phyloP scores from a whole-genome alignment of 2,329 filamentous ascomycete species.

The Penicillium glabrum region DNA sequence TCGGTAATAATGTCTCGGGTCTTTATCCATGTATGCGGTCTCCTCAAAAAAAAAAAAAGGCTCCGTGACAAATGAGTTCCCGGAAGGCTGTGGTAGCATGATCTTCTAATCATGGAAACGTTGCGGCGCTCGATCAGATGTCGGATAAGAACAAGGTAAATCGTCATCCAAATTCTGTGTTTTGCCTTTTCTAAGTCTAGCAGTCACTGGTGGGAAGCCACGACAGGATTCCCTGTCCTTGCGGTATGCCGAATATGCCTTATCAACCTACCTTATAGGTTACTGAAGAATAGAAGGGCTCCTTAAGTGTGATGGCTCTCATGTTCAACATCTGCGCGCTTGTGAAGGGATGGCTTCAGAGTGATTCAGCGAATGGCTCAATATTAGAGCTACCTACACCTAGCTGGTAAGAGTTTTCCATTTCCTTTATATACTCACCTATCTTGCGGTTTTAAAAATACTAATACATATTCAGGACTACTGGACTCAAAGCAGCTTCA shows the following conservation, averaged over 20 bases:
- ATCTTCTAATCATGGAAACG: no score
- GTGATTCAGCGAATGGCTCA: neutral
- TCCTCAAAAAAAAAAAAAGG: no score
- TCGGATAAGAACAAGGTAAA: no score
- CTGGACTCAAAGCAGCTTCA: neutral
- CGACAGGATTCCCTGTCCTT: neutral
- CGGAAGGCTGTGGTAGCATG: no score
- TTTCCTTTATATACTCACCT: no score
- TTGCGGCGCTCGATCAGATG: no score
- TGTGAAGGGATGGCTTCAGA: neutral
- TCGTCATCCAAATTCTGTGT: no score
- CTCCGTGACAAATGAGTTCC: no score
- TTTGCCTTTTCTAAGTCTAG: no score
- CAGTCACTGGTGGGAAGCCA: no score
- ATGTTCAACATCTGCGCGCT: neutral
- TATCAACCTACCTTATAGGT: neutral
- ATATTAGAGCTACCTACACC: neutral
- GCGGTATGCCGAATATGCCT: neutral
- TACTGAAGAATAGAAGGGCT: neutral
- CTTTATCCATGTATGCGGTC: no score
- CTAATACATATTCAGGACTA: neutral
- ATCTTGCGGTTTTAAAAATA: neutral
- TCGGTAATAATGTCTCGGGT: no score
- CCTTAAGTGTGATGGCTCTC: neutral
- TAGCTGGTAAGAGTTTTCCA: neutral